phyloP scores from a whole-genome alignment of 495 filamentous ascomycete species.

The Xylaria scruposa region DNA sequence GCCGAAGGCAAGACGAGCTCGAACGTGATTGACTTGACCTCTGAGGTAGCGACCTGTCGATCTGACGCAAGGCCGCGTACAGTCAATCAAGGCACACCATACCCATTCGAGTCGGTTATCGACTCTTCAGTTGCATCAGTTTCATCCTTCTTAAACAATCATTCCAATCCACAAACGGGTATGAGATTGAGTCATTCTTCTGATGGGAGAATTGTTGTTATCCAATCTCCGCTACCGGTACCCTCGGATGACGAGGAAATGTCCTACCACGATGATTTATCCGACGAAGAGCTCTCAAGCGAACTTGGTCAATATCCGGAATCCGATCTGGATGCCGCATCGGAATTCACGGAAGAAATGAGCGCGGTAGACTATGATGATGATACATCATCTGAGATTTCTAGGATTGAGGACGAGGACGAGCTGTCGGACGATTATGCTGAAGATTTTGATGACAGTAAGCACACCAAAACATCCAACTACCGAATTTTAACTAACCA shows the following conservation, averaged over 20 bases:
- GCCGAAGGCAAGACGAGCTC: conserved; percentile 23
- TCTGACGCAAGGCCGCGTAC: conserved; percentile 11
- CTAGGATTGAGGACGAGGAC: background rate
- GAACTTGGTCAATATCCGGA: background rate
- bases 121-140: background rate
- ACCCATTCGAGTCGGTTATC: background rate
- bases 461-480: background rate
- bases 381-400: conserved; percentile 7
- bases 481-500: background rate
- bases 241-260: background rate
- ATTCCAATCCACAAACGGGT: background rate
- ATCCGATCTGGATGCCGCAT: background rate
- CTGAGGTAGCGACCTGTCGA: conserved; percentile 34
- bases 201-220: background rate
- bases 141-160: background rate
- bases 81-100: background rate
- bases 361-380: background rate
- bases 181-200: background rate
- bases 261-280: background rate
- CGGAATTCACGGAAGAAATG: background rate
- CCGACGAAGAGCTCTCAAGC: background rate
- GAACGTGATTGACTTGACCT: conserved; percentile 45
- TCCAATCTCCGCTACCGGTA: background rate
- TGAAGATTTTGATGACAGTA: conserved; percentile 13
- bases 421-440: background rate